These are phyloP conservation scores for Hymenoscyphus fructigenus DNA, from an alignment of 2,329 filamentous ascomycete species.

Conservation along the genomic window DNA sequence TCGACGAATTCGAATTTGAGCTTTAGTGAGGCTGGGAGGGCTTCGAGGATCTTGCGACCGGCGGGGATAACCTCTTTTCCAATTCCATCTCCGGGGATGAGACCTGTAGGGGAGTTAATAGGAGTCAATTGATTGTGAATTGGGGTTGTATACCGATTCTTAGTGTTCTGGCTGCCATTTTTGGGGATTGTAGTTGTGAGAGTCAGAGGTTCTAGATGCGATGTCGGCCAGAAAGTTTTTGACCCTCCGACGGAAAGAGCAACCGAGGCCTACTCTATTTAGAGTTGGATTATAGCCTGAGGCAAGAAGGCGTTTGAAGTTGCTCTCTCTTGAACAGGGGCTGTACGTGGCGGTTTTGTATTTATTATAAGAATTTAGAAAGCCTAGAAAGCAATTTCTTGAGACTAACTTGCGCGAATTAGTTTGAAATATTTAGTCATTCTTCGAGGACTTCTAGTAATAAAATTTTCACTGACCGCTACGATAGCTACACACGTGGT, in stretches of 20 bases:
- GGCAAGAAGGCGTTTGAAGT: not conserved
- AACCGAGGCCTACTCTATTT: not conserved
- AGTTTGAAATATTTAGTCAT: too few species aligned
- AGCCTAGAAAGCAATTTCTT: too few species aligned
- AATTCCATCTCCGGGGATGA: slow-evolving; percentile 97
- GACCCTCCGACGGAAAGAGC: not conserved
- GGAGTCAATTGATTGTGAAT: slow-evolving; percentile 3
- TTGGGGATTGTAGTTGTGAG: slow-evolving; percentile 10
- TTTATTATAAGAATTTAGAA: too few species aligned
- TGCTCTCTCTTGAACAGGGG: not conserved
- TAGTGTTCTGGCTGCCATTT: slow-evolving; percentile 63
- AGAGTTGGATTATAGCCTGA: not conserved
- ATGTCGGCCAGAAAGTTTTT: slow-evolving; percentile 23
- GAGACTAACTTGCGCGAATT: too few species aligned
- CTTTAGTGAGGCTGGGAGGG: slow-evolving; percentile 84
- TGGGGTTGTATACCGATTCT: slow-evolving; percentile 59
- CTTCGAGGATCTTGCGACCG: slow-evolving; percentile 86
- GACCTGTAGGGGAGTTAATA: slow-evolving; percentile 54
- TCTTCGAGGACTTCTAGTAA: too few species aligned
- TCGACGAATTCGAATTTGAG: slow-evolving; percentile 94
- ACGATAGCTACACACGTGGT: too few species aligned
- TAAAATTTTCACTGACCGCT: too few species aligned
- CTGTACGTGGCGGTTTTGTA: too few species aligned
- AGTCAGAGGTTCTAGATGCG: slow-evolving; percentile 14
- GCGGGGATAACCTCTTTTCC: slow-evolving; percentile 97